Evolutionary conservation across 345 rosid genomes (phyloP).

Genomic region (Citrus glauca): DNA sequence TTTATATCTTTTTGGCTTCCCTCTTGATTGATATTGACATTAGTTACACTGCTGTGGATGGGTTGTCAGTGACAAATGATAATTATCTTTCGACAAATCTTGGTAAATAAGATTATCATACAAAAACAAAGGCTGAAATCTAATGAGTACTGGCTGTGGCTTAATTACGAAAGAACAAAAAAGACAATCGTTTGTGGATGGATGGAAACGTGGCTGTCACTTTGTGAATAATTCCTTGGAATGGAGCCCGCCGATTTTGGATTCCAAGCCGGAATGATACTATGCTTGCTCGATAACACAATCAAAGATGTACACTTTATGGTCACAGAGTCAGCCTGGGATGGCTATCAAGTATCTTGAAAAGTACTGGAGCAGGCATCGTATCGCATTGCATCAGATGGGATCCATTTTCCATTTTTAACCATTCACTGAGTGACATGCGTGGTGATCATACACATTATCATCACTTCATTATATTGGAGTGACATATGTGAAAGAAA

Average conservation of each 20-base stretch:
- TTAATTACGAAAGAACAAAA: too few species aligned
- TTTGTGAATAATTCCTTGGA: neutral
- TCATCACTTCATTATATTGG: neutral
- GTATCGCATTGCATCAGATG: neutral
- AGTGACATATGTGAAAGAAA: neutral
- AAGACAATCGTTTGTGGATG: too few species aligned
- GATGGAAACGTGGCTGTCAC: neutral
- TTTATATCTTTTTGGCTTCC: too few species aligned
- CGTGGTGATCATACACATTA: conserved; percentile 16
- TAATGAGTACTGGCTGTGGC: too few species aligned
- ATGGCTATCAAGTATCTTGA: conserved; percentile 11
- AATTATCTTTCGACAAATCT: too few species aligned
- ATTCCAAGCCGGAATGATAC: conserved; percentile 8
- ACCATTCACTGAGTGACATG: conserved; percentile 15
- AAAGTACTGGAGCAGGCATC: conserved; percentile 6
- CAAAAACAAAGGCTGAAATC: too few species aligned
- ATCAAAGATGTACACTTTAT: neutral
- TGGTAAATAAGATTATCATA: too few species aligned
- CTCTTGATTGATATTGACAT: too few species aligned
- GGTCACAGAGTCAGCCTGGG: conserved; percentile 11
- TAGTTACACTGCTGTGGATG: too few species aligned
- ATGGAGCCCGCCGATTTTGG: conserved; percentile 25
- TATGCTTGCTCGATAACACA: neutral
- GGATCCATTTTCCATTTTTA: neutral
- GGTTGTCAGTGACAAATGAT: neutral